These are phyloP conservation scores for Dactylella cylindrospora DNA, from an alignment of 2,329 filamentous ascomycete genomes.

Conservation along the genomic window DNA sequence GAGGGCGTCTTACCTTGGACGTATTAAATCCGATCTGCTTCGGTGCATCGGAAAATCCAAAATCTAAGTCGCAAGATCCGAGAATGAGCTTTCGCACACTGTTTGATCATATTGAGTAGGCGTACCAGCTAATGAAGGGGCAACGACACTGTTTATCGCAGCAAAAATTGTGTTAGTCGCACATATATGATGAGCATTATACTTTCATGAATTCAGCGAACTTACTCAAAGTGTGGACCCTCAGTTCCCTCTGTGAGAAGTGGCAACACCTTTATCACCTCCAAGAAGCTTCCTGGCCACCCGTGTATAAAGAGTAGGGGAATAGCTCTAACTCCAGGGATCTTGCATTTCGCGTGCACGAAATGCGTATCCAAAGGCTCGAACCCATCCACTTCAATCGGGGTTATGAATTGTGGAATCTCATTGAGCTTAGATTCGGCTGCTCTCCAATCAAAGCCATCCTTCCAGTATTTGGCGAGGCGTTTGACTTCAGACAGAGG, in stretches of 20 bases:
- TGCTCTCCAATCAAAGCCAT: conserved; percentile 49
- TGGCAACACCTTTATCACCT: conserved; percentile 47
- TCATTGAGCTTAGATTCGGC: conserved; percentile 49
- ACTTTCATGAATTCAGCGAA: conserved; percentile 6
- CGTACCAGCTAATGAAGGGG: conserved; percentile 51
- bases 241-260: conserved; percentile 13
- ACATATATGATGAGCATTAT: conserved; percentile 2
- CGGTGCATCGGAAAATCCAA: conserved; percentile 53
- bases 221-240: conserved; percentile 29
- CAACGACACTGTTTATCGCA: conserved; percentile 51
- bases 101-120: not conserved
- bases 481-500: conserved; percentile 26
- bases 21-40: conserved; percentile 49
- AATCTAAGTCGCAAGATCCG: conserved; percentile 46
- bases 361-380: conserved; percentile 49
- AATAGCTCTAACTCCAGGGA: conserved; percentile 50
- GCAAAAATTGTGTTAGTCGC: not conserved
- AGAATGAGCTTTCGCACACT: too few species aligned
- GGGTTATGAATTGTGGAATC: conserved; percentile 49
- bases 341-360: conserved; percentile 48
- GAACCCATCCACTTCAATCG: conserved; percentile 43
- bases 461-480: conserved; percentile 48
- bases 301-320: conserved; percentile 55
- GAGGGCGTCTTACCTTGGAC: conserved; percentile 31
- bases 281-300: conserved; percentile 55